Conservation (phyloP, 768 basidiomycete genomes). For the Boletus coccyginus region DNA sequence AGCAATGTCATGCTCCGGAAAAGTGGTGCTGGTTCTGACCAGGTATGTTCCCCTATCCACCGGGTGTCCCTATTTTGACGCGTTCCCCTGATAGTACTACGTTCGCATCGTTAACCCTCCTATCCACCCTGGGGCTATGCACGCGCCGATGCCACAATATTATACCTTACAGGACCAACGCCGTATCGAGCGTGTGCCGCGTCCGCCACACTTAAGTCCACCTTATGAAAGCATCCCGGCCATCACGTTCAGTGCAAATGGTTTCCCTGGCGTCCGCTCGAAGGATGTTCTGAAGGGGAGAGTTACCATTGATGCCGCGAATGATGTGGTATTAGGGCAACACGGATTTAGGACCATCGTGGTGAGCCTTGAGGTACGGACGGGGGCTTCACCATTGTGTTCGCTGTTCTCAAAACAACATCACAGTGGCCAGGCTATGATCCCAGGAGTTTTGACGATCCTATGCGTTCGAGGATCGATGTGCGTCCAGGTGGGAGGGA, state of each 20-base stretch:
- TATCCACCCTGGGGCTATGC: slow-evolving; percentile 14
- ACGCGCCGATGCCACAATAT: slow-evolving; percentile 17
- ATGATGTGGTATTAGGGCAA: slow-evolving; percentile 16
- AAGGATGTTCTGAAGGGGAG: slow-evolving; percentile 13
- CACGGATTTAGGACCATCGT: slow-evolving; percentile 21
- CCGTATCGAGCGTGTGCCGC: slow-evolving; percentile 21
- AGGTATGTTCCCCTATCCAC: not conserved
- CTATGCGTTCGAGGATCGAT: slow-evolving; percentile 16
- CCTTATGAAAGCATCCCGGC: slow-evolving; percentile 10
- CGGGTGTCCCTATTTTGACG: not conserved
- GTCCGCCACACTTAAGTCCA: slow-evolving; percentile 9
- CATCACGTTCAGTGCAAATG: slow-evolving; percentile 16
- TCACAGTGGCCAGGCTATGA: slow-evolving; percentile 27
- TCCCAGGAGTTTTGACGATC: not conserved
- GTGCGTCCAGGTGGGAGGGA: not conserved
- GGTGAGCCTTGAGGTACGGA: slow-evolving; percentile 20
- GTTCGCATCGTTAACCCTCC: slow-evolving; percentile 11
- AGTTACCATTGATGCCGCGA: slow-evolving; percentile 12
- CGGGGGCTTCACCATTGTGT: not conserved
- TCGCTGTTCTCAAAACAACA: not conserved
- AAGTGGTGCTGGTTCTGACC: not conserved
- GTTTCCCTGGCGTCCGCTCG: slow-evolving; percentile 20
- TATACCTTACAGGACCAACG: slow-evolving; percentile 16
- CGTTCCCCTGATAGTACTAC: slow-evolving; percentile 13
- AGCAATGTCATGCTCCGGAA: not conserved